A percentile compares a stretch with the other conserved stretches of the same genome.
These are phyloP conservation scores for Tetrastigma voinierianum DNA, from an alignment of 164 flowering plant species.

Conservation along the genomic window DNA sequence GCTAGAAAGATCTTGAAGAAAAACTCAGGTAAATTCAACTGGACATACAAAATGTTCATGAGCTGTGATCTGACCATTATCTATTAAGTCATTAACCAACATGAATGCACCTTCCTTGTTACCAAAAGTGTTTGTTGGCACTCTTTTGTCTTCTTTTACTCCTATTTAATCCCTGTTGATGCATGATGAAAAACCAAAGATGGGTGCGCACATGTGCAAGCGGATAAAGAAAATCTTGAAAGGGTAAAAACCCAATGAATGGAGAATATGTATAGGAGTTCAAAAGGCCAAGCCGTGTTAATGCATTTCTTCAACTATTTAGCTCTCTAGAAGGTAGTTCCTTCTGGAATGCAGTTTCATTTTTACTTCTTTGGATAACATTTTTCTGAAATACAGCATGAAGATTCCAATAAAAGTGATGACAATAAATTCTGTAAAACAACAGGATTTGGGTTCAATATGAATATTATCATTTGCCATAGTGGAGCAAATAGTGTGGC, in stretches of 20 bases:
- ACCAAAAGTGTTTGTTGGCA: background rate
- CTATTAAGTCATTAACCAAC: background rate
- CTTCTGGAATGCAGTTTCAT: background rate
- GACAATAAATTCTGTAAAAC: no score
- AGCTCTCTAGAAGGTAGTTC: background rate
- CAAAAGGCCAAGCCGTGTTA: no score
- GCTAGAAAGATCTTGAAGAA: slow-evolving; percentile 69
- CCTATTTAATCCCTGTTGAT: background rate
- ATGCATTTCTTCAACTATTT: background rate
- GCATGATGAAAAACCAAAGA: background rate
- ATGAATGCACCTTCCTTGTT: background rate
- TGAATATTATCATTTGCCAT: no score
- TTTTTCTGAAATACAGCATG: background rate
- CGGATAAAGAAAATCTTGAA: no score
- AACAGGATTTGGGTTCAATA: no score
- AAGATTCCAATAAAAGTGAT: background rate
- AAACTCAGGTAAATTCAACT: slow-evolving; percentile 6
- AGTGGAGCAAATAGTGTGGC: no score
- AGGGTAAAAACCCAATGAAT: no score
- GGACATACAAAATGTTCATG: background rate
- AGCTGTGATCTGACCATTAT: background rate
- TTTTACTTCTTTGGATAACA: background rate
- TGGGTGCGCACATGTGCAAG: no score
- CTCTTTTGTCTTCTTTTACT: background rate
- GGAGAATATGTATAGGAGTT: no score